A percentile compares a stretch with the other conserved stretches of the same genome.
These are phyloP conservation scores for Talaromyces liani DNA, from an alignment of 495 filamentous ascomycete genomes.

Conservation along the genomic window DNA sequence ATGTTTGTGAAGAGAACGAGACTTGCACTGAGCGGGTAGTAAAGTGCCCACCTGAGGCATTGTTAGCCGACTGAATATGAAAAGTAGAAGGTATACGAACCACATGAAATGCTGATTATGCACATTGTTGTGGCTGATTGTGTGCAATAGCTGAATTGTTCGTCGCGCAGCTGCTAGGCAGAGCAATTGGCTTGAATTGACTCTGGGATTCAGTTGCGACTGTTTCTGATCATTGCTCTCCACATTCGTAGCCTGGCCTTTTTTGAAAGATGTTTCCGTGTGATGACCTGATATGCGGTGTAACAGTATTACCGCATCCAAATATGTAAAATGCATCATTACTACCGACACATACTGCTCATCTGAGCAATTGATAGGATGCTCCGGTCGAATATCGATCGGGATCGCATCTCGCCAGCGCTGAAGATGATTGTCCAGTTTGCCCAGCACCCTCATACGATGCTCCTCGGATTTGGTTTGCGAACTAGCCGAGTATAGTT, in stretches of 20 bases:
- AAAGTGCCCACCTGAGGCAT: not conserved
- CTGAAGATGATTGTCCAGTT: constrained; percentile 7
- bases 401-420: constrained; percentile 6
- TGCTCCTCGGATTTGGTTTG: constrained; percentile 3
- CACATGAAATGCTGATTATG: constrained; percentile 8
- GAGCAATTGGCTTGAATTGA: constrained; percentile 7
- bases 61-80: not conserved
- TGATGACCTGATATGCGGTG: constrained; percentile 4
- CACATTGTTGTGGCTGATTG: constrained; percentile 1
- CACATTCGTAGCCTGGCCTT: not conserved
- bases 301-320: constrained; percentile 6
- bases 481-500: constrained; percentile 7
- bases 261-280: not conserved
- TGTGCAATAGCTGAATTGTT: constrained; percentile 1
- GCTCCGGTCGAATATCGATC: constrained; percentile 6
- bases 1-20: constrained; percentile 4
- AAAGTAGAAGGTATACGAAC: not conserved
- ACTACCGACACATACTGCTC: constrained; percentile 6
- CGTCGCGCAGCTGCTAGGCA: constrained; percentile 6
- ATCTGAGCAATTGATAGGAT: constrained; percentile 4
- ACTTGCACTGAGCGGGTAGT: constrained; percentile 6
- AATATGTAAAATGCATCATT: constrained; percentile 7
- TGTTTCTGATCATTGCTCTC: not conserved
- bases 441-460: not conserved
- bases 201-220: not conserved